Evolutionary conservation across 106 monocot genomes (phyloP), one percentile per base, ranked within the genome.

Genomic region (Dendrobium huoshanense): DNA sequence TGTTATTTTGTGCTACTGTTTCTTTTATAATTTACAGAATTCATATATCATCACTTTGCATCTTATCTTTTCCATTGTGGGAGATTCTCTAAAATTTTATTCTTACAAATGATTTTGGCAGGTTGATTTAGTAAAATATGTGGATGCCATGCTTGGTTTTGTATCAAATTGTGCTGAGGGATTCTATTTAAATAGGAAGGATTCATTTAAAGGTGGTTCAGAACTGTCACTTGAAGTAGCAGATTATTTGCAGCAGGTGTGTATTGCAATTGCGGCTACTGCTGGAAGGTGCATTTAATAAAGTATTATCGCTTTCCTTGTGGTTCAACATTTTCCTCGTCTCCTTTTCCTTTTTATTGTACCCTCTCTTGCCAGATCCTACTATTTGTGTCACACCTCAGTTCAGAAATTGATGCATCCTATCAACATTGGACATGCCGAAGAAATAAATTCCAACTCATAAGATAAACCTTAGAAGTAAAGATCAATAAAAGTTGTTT

Each of bases 121-220:
- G 96, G 94, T 27, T 81, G 72, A 79, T 79, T 4, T 86, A 17
- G 76, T 65, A 17, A 78, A 82, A 80, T 20, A 43, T 83, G 88
- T 78, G 37, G 83, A 87, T 79, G 81, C 81, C 17, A 70, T 89
- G 24, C 80, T 96, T 80, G 90, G 86, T 75, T 82, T 86, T 87
- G 59, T 90, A 65, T 74, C 67, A 67, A 87, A 83, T 65, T 80
- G 70, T 75, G 83, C 55, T 85, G 81, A 82, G 44, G 79, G 43
- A 42, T 67, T 83, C 55, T 59, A 17, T 83, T 75, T 48, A 79
- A 47, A 3, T 76, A 10, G 22, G 76, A 76, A 25, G 76, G 49
- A 49, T 48, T 7, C 75, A 75, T n/a, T 6, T 47, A 24, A 76
- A 76, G 22, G 49, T 24, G 11, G 18, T 76, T 76, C 80, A 83